Base-by-base conservation (phyloP, 306 rosid species). In the Quercus gilva region DNA sequence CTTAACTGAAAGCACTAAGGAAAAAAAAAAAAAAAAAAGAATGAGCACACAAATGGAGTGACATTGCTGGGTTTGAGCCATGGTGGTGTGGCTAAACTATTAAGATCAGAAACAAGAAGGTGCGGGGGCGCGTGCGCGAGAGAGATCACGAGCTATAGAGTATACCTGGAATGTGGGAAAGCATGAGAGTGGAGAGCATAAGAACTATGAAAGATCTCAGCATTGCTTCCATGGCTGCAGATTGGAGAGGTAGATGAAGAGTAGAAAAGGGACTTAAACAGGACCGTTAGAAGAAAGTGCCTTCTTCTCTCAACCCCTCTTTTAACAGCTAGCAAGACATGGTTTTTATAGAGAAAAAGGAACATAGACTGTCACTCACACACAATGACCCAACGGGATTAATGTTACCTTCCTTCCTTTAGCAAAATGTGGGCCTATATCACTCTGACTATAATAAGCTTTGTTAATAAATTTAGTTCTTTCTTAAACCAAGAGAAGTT, bases 111-210 rank as follows among this genome's bases (percentile, higher is more conserved):
- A 35, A 55, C 8, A 6, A 5, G 9, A 14, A 29, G 29, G 2
- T 43, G 20, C 11, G 56, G 12, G 43, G 45, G 69, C 21, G 71
- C 49, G 74, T 6, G 31, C 1, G 53, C 8, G 23, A 13, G 20
- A 29, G 69, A 72, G 73, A 23, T 14, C 6, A 45, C 23, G 61
- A 55, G 53, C 0, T 11, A 33, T 13, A 8, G 8, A 35, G 1
- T 1, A 17, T 83, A 89, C 97, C 92, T 69, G 84, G 55, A 72
- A 83, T 28, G 81, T 76, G 82, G 76, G 76, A 69, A 31, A 76
- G 8, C 31, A 89, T 41, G 84, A 87, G 37, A 28, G 68, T 5
- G 78, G 20, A 11, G 81, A 92, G 82, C 43, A 78, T 14, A 71
- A 86, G 78, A 67, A 82, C 20, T 70, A 92, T 74, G 29, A 74